A percentile compares a stretch with the other conserved stretches of the same genome.
Conservation (phyloP, 768 basidiomycete species). For the Astraeus odoratus region DNA sequence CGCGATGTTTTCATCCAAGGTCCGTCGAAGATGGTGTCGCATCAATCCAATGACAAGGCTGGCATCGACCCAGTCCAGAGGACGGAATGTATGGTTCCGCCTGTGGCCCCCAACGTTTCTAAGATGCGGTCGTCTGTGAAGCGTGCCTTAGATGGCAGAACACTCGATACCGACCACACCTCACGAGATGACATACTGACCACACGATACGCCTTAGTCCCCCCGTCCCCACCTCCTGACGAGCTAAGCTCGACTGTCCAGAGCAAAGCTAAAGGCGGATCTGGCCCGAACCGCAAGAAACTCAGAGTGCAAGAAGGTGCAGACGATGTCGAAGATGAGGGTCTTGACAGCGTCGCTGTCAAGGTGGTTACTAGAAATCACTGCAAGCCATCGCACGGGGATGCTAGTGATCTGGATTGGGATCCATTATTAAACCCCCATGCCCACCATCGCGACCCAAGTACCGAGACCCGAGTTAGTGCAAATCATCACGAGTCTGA, state of each 20-base stretch:
- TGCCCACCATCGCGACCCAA: slow-evolving; percentile 19
- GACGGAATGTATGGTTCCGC: background rate
- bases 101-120: slow-evolving; percentile 1
- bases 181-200: background rate
- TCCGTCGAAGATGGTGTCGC: slow-evolving; percentile 4
- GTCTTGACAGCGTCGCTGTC: slow-evolving; percentile 11
- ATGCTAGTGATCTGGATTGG: slow-evolving; percentile 17
- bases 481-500: slow-evolving; percentile 29
- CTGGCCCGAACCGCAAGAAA: slow-evolving; percentile 41
- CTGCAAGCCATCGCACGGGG: slow-evolving; percentile 7
- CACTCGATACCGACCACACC: slow-evolving; percentile 9
- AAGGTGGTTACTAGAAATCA: slow-evolving; percentile 14
- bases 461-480: slow-evolving; percentile 10
- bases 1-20: slow-evolving; percentile 1
- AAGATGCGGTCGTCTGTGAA: slow-evolving; percentile 33
- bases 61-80: background rate
- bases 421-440: slow-evolving; percentile 23
- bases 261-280: slow-evolving; percentile 36
- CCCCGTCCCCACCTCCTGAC: slow-evolving; percentile 62
- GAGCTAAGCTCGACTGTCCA: slow-evolving; percentile 22
- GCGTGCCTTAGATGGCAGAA: slow-evolving; percentile 34
- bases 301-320: slow-evolving; percentile 33
- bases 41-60: slow-evolving; percentile 5
- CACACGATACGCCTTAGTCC: slow-evolving; percentile 38
- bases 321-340: slow-evolving; percentile 19